phyloP scores from a whole-genome alignment of 768 basidiomycete species.

The Pisolithus orientalis region DNA sequence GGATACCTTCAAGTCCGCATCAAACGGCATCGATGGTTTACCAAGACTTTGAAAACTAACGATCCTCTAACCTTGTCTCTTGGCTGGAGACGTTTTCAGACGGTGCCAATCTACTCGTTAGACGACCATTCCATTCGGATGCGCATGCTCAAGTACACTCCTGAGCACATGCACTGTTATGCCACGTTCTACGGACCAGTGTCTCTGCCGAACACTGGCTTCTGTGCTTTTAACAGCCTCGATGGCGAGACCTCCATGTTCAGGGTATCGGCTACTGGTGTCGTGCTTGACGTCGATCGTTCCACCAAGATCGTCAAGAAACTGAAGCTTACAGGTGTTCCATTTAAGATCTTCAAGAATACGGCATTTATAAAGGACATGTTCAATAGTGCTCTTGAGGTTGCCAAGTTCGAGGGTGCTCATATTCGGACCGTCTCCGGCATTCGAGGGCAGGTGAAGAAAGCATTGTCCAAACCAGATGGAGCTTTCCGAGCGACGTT shows the following conservation, averaged over 20 bases:
- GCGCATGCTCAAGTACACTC: conserved; percentile 99
- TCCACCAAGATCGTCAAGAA: conserved; percentile 97
- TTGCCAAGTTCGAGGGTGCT: conserved; percentile 99
- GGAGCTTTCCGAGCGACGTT: conserved; percentile 95
- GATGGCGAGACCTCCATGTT: conserved; percentile 64
- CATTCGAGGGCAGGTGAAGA: conserved; percentile 95
- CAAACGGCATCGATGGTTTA: conserved; percentile 94
- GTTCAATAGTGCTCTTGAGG: conserved; percentile 90
- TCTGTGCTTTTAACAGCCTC: conserved; percentile 94
- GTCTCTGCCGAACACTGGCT: conserved; percentile 87
- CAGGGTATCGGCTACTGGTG: conserved; percentile 88
- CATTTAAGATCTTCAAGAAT: conserved; percentile 98
- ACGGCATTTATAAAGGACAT: conserved; percentile 98
- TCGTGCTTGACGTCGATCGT: conserved; percentile 88
- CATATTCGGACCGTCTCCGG: conserved; percentile 93
- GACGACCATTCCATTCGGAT: conserved; percentile 98
- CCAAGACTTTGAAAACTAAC: conserved; percentile 89
- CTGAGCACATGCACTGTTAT: conserved; percentile 99
- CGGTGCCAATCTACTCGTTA: conserved; percentile 88
- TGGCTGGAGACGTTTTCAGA: conserved; percentile 98
- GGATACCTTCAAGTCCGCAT: conserved; percentile 93
- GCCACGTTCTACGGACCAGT: conserved; percentile 97
- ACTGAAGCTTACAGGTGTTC: conserved; percentile 90
- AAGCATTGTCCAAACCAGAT: conserved; percentile 90
- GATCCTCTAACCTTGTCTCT: conserved; percentile 94